Conservation (phyloP, 805 yeast genomes). For the Sugiyamaella americana region DNA sequence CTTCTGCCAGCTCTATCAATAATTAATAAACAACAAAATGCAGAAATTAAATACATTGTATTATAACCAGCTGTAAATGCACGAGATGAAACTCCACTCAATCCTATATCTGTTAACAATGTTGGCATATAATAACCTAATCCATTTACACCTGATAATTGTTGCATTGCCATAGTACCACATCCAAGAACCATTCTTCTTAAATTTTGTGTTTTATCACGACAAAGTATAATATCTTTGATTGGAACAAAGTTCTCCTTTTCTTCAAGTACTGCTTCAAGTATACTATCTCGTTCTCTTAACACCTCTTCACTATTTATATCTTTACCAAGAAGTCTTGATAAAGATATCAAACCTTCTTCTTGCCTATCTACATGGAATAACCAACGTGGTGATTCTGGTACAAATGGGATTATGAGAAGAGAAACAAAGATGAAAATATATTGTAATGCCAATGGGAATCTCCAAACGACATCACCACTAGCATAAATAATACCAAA, state of each 20-base stretch:
- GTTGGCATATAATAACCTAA: constrained; percentile 15
- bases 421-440: constrained; percentile 36
- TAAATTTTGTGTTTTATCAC: constrained; percentile 13
- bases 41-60: constrained; percentile 44
- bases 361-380: constrained; percentile 61
- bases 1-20: constrained; percentile 25
- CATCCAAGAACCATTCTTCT: constrained; percentile 13
- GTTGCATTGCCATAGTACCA: constrained; percentile 13
- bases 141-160: constrained; percentile 16
- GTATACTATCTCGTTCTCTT: constrained; percentile 2
- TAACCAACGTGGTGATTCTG: constrained; percentile 78
- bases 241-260: constrained; percentile 3
- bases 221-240: constrained; percentile 7
- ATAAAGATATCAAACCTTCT: constrained; percentile 40
- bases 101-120: constrained; percentile 7
- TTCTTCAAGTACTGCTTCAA: constrained; percentile 8
- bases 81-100: constrained; percentile 8
- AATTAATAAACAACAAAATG: constrained; percentile 30
- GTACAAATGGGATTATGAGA: constrained; percentile 43
- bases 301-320: constrained; percentile 1
- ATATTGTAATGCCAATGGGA: constrained; percentile 20
- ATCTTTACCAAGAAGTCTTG: constrained; percentile 1
- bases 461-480: constrained; percentile 14
- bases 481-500: constrained; percentile 7
- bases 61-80: constrained; percentile 6